A percentile compares a stretch with the other conserved stretches of the same genome.
phyloP scores from a whole-genome alignment of 1,284 basidiomycete genomes.

The Malassezia restricta region DNA sequence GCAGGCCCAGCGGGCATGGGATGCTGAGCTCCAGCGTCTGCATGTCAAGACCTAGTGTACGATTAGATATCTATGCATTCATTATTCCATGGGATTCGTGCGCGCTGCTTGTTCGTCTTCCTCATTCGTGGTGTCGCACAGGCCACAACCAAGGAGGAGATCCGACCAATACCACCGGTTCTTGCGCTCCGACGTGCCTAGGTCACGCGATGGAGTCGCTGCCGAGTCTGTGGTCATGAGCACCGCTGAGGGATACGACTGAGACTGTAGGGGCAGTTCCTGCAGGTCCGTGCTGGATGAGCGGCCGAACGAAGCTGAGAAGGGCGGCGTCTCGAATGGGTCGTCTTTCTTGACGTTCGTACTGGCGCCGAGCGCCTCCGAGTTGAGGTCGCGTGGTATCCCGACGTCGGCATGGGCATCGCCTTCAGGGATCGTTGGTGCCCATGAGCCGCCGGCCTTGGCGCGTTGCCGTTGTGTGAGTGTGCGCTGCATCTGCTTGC shows the following conservation, averaged over 20 bases:
- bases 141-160: conserved; percentile 8
- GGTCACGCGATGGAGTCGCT: background rate
- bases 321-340: background rate
- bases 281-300: background rate
- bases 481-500: background rate
- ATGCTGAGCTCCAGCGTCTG: conserved; percentile 3
- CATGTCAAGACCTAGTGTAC: background rate
- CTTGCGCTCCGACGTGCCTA: background rate
- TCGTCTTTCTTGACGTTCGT: background rate
- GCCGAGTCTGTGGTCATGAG: background rate
- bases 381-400: no score
- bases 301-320: background rate
- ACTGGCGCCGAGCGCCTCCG: background rate
- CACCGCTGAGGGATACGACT: background rate
- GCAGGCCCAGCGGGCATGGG: conserved; percentile 7
- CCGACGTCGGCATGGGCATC: background rate
- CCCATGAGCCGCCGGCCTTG: no score
- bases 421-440: background rate
- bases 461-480: no score
- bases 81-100: conserved; percentile 17
- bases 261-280: background rate
- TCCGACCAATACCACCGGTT: conserved; percentile 14
- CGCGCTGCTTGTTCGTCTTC: conserved; percentile 16
- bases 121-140: conserved; percentile 11
- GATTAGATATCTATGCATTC: background rate